Evolutionary conservation across 129 eudicot genomes (phyloP).

Genomic region (Saussurea involucrata): DNA sequence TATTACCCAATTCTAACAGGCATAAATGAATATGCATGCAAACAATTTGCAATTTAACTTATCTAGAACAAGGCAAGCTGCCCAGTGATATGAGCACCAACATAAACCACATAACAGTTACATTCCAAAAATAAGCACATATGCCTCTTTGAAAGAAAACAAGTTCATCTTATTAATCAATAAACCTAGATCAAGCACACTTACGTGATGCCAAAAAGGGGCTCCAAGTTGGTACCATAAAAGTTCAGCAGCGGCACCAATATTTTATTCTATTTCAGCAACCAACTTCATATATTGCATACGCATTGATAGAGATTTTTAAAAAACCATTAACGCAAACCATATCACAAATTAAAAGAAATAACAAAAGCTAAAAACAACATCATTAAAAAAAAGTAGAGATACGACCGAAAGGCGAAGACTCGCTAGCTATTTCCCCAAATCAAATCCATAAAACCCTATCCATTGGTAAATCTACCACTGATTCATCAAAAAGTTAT

Average conservation of each 20-base stretch:
- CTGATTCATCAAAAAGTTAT: conserved; percentile 6
- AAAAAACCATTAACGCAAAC: neutral
- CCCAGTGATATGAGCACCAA: neutral
- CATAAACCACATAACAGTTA: neutral
- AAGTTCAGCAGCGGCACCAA: neutral
- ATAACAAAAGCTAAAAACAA: neutral
- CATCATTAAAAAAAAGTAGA: neutral
- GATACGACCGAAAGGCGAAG: neutral
- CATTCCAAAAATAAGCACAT: neutral
- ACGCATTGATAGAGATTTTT: neutral
- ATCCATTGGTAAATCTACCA: conserved; percentile 4
- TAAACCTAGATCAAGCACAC: conserved; percentile 17
- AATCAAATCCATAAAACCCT: conserved; percentile 29
- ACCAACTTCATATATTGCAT: conserved; percentile 15
- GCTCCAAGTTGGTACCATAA: neutral
- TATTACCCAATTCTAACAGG: neutral
- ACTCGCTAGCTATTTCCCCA: conserved; percentile 1
- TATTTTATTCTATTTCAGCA: conserved; percentile 9
- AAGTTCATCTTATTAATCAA: neutral
- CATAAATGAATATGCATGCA: neutral
- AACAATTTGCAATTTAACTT: neutral
- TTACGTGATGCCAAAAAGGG: conserved; percentile 10
- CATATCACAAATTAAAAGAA: neutral
- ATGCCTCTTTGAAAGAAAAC: conserved; percentile 2
- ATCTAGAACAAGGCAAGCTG: neutral